These are phyloP conservation scores for Moesziomyces globuligerus DNA, from an alignment of 1,284 basidiomycete genomes.

Conservation along the genomic window DNA sequence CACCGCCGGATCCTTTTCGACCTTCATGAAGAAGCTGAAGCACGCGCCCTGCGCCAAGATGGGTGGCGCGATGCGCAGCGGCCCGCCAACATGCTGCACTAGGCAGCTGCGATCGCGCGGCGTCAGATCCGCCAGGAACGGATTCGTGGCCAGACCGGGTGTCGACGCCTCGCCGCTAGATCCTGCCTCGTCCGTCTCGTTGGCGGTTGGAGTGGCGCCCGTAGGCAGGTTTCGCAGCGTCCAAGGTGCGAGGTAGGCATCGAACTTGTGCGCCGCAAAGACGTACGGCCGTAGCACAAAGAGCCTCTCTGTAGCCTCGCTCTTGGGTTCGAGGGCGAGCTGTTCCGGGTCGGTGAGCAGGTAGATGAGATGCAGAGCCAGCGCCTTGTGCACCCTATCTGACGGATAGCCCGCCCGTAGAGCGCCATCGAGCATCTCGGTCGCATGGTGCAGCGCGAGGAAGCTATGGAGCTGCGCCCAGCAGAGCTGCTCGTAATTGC, in stretches of 20 bases:
- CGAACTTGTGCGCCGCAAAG: conserved; percentile 72
- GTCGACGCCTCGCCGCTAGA: too few relatives aligned
- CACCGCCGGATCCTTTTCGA: conserved; percentile 66
- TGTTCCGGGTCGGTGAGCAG: conserved; percentile 66
- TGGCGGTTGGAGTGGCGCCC: conserved; percentile 1
- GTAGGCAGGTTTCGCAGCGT: conserved; percentile 59
- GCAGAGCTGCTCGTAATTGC: conserved; percentile 49
- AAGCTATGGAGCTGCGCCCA: conserved; percentile 55
- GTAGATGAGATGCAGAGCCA: conserved; percentile 70
- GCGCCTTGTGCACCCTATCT: conserved; percentile 66
- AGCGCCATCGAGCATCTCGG: conserved; percentile 66
- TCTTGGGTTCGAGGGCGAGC: conserved; percentile 63
- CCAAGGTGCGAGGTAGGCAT: conserved; percentile 71
- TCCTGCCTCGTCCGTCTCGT: not conserved
- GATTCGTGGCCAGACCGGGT: conserved; percentile 49
- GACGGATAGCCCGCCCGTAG: conserved; percentile 68
- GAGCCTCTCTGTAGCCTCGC: conserved; percentile 70
- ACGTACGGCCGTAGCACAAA: conserved; percentile 72
- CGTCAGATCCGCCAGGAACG: conserved; percentile 69
- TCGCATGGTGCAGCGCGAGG: conserved; percentile 58
- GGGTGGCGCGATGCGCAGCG: conserved; percentile 60
- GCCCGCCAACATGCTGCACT: conserved; percentile 68
- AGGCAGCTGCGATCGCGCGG: conserved; percentile 66
- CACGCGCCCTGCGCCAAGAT: conserved; percentile 66
- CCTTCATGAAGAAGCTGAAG: conserved; percentile 67